Evolutionary conservation across 208 protist genomes (phyloP), one percentile per base, ranked within the genome.

Genomic region (Trypanosoma scelopori): DNA sequence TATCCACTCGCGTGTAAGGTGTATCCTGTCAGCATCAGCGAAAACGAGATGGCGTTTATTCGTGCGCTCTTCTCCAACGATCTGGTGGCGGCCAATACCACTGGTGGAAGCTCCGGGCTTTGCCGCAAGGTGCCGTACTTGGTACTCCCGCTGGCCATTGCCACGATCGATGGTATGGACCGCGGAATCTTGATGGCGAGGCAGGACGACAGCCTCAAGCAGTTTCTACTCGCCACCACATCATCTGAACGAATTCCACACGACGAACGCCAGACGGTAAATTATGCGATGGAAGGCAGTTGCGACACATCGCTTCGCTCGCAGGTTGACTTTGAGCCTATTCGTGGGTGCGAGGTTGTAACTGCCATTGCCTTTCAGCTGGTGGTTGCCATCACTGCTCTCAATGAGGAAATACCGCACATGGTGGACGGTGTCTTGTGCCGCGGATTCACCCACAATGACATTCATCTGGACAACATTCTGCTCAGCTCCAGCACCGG

Each of bases 391-490:
- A 71, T 90, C 9, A 69, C 65, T 9, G 63, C 75, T 32, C 60
- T 91, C 20, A 83, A 89, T 55, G 69, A 90, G 13, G 64, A 76
- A 3, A 51, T 94, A 16, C 76, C 75, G 23, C 88, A 94, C 63
- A 13, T 43, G 12, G 43, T 62, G 28, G 41, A 56, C n/a, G 71
- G 43, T 15, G 23, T 59, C 0, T 16, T n/a, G 41, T 85, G 51
- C 61, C 61, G 37, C 11, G 89, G 85, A 42, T 94, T 81, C 68
- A 82, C 76, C 1, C 89, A 95, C 74, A 92, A 95, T 56, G 89
- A 95, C 71, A 71, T 95, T 37, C 85, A 93, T 53, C 69, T 93
- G 3, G 86, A 82, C 62, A 95, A 95, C 58, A 69, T 95, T 3
- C 78, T 95, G 30, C 28, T 93, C 25, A 70, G 65, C 25, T 41